Evolutionary conservation across 2,329 filamentous ascomycete species (phyloP), one percentile per base, ranked within the genome.

Genomic region (Tolypocladium paradoxum): DNA sequence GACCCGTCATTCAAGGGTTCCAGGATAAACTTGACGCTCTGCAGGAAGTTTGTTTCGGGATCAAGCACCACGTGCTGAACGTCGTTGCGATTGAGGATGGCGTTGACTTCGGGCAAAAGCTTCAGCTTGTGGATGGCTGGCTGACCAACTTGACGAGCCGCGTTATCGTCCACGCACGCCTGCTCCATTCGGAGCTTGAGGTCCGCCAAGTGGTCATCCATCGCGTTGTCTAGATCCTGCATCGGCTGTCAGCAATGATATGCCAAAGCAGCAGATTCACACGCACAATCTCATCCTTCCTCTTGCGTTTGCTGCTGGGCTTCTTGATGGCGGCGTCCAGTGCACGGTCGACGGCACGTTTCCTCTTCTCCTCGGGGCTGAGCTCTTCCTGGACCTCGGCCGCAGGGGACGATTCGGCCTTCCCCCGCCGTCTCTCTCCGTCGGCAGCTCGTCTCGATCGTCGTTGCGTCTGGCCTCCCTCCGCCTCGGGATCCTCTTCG

Each of bases 11-110:
- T 90, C 47, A 97, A 79, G 1, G 93, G 93, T 68, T 99, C 93
- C 24, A 99, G 81, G 78, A 97, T 97, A 78, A 95, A 97, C 66
- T 92, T 90, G 64, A 99, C 90, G 16, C 91, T 88, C 70, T 95
- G 90, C 38, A 99, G 76, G 57, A 99, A 87, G 73, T 97, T 96
- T 65, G 87, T 95, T 65, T 99, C 93, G 0, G 92, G 92, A 60
- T 96, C 92, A 40, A 96, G 83, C 49, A 97, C 84, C 33, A 88
- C 87, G 60, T 89, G 79, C 64, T 88, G 88, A 31, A 92, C 82
- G 52, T 88, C 90, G 69, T 92, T 95, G 63, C 90, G 88, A 68
- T 95, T 96, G 55, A 99, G 79, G 22, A 97, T 78, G 45, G 84
- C 83, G 48, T 91, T 85, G 16, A 99, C 93, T 67, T 96, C 87